Conservation (phyloP, 345 rosid genomes). For the Euphorbia peplus region DNA sequence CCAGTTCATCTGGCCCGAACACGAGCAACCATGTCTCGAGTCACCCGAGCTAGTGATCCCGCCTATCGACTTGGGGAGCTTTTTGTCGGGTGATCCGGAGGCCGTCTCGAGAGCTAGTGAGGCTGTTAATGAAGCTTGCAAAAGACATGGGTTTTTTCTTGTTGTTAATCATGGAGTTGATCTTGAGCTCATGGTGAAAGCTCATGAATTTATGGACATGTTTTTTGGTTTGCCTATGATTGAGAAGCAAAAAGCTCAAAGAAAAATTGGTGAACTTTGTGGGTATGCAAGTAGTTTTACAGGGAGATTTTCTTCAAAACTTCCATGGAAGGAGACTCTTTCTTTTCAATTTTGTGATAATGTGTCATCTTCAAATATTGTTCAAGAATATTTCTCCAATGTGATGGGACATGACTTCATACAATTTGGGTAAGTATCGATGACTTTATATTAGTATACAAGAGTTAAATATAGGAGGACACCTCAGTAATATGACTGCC, state of each 20-base stretch:
- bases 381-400: constrained; percentile 56
- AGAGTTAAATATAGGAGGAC: no score
- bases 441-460: background rate
- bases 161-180: constrained; percentile 85
- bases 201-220: constrained; percentile 61
- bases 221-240: constrained; percentile 70
- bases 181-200: constrained; percentile 49
- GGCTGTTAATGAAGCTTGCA: constrained; percentile 67
- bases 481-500: no score
- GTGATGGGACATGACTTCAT: constrained; percentile 67
- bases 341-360: constrained; percentile 62
- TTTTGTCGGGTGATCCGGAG: constrained; percentile 47
- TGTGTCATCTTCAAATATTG: constrained; percentile 35
- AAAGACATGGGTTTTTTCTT: constrained; percentile 77
- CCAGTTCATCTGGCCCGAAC: constrained; percentile 89
- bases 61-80: constrained; percentile 56
- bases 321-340: constrained; percentile 98
- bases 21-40: constrained; percentile 53
- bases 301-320: constrained; percentile 81
- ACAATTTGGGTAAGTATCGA: constrained; percentile 56
- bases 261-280: constrained; percentile 72
- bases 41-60: constrained; percentile 66
- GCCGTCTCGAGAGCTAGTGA: constrained; percentile 43
- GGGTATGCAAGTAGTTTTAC: constrained; percentile 97
- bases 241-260: constrained; percentile 69